These are phyloP conservation scores for Naganishia friedmannii DNA, from an alignment of 768 basidiomycete species.

Conservation along the genomic window DNA sequence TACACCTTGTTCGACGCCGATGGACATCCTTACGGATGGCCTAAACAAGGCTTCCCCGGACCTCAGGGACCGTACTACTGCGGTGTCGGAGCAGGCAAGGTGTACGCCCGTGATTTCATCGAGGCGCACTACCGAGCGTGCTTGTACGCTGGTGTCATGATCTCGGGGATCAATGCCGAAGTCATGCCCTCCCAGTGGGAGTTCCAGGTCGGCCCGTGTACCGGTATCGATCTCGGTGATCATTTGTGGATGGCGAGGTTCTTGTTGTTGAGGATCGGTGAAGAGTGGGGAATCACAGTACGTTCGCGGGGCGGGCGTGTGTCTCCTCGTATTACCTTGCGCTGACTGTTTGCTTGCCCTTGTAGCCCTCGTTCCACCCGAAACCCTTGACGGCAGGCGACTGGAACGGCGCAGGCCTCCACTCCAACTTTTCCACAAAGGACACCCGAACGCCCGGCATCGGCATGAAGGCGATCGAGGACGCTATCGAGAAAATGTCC, in stretches of 20 bases:
- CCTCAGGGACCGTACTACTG: conserved; percentile 99
- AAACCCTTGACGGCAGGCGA: conserved; percentile 87
- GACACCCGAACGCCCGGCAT: conserved; percentile 82
- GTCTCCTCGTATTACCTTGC: neutral
- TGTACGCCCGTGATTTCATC: conserved; percentile 95
- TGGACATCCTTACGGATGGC: conserved; percentile 89
- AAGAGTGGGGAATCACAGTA: conserved; percentile 88
- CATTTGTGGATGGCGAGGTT: conserved; percentile 99
- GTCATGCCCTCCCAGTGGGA: conserved; percentile 99
- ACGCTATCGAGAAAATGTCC: conserved; percentile 86
- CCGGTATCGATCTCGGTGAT: conserved; percentile 97
- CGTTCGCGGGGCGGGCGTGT: conserved; percentile 27
- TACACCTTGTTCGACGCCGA: conserved; percentile 96
- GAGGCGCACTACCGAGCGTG: conserved; percentile 90
- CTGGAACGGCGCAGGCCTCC: conserved; percentile 99
- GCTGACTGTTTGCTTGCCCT: conserved; percentile 21
- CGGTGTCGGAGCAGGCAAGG: conserved; percentile 98
- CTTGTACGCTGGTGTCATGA: conserved; percentile 90
- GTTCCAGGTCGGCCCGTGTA: conserved; percentile 98
- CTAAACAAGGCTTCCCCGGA: conserved; percentile 98
- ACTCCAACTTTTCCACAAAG: conserved; percentile 93
- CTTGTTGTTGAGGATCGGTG: conserved; percentile 90
- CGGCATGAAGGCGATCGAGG: conserved; percentile 87
- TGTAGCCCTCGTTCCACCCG: conserved; percentile 92
- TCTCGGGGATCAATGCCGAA: conserved; percentile 98